Percentiles rank a stretch among this genome's conserved stretches.
phyloP scores from a whole-genome alignment of 2,329 filamentous ascomycete species.

The Trichoderma koningiopsis region DNA sequence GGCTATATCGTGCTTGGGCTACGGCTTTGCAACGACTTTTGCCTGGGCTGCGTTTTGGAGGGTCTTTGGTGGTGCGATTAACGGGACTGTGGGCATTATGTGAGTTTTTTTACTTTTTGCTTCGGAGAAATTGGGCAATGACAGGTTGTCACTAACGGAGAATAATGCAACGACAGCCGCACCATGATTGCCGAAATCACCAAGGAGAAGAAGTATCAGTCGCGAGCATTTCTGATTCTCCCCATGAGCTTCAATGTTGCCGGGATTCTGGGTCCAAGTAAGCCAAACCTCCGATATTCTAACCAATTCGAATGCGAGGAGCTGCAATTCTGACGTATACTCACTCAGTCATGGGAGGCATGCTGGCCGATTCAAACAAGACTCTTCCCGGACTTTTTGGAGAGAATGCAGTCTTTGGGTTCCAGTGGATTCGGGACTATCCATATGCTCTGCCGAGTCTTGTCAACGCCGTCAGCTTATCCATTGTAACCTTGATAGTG shows the following conservation, averaged over 20 bases:
- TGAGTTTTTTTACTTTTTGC: constrained; percentile 34
- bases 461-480: constrained; percentile 63
- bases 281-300: neutral
- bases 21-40: constrained; percentile 21
- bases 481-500: constrained; percentile 55
- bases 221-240: constrained; percentile 15
- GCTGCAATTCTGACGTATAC: neutral
- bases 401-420: constrained; percentile 12
- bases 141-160: neutral
- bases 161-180: constrained; percentile 36
- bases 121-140: neutral
- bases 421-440: constrained; percentile 61
- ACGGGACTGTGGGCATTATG: constrained; percentile 54
- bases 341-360: constrained; percentile 9
- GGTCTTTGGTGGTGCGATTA: constrained; percentile 61
- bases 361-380: constrained; percentile 12
- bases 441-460: constrained; percentile 72
- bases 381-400: constrained; percentile 17
- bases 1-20: constrained; percentile 5
- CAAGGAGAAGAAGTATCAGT: constrained; percentile 47
- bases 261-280: constrained; percentile 2
- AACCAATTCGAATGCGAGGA: neutral
- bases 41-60: constrained; percentile 66
- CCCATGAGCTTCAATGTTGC: constrained; percentile 17
- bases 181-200: constrained; percentile 55